phyloP scores from a whole-genome alignment of 441 rosid species.

The Lepidium campestre region DNA sequence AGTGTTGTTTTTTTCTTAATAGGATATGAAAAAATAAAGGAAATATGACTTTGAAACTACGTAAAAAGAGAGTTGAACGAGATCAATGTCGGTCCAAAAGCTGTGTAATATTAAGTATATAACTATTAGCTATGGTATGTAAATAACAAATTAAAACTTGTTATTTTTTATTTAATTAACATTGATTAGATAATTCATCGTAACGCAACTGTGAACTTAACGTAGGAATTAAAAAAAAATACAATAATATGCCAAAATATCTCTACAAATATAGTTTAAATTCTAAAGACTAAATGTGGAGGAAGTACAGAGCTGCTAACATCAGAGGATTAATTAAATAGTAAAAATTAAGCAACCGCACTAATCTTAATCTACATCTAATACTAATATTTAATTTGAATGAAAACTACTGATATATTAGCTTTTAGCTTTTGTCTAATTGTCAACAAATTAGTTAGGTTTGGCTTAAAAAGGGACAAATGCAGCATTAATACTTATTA shows the following conservation, averaged over 20 bases:
- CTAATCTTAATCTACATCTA: constrained; percentile 11
- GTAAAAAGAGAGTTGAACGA: background rate
- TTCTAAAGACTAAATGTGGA: too few relatives aligned
- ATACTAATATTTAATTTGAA: background rate
- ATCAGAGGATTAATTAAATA: background rate
- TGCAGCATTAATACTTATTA: background rate
- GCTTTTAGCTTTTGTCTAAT: background rate
- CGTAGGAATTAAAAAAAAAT: background rate
- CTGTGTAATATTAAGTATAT: background rate
- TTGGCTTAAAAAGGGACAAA: constrained; percentile 19
- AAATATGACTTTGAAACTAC: background rate
- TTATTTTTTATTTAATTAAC: background rate
- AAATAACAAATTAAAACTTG: background rate
- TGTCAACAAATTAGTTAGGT: constrained; percentile 27
- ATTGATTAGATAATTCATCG: background rate
- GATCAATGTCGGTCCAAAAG: constrained; percentile 1
- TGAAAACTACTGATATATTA: background rate
- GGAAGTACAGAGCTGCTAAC: too few relatives aligned
- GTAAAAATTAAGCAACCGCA: background rate
- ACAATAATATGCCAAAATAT: background rate
- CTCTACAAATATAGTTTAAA: background rate
- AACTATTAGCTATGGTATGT: background rate
- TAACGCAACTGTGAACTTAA: background rate
- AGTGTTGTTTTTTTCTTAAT: background rate
- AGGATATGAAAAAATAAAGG: background rate